phyloP scores from a whole-genome alignment of 2,329 filamentous ascomycete genomes.

The Botrytis deweyae region DNA sequence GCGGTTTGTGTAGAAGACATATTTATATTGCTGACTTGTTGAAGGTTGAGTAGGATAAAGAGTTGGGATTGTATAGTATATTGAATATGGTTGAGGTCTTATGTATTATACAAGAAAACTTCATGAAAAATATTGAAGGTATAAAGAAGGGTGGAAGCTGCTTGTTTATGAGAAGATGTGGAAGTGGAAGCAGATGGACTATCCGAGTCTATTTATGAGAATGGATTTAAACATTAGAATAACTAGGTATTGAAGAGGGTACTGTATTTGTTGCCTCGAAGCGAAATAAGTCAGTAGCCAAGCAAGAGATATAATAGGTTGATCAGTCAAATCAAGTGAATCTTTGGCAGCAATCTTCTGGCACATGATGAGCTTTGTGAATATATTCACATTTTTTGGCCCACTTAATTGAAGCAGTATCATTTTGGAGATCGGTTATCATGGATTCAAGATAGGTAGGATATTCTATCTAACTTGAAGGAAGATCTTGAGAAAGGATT shows the following conservation, averaged over 20 bases:
- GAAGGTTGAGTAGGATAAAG: neutral
- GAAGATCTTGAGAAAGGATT: neutral
- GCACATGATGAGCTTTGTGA: neutral
- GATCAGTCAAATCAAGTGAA: neutral
- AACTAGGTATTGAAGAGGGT: neutral
- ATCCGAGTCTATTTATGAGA: neutral
- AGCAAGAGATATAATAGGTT: neutral
- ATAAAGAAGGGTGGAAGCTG: neutral
- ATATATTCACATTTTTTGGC: neutral
- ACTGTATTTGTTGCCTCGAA: neutral
- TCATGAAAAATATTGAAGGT: neutral
- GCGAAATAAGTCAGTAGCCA: neutral
- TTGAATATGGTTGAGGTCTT: neutral
- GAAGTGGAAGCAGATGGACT: neutral
- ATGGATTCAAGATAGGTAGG: neutral
- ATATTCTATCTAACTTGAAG: neutral
- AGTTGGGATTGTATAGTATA: neutral
- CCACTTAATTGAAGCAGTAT: neutral
- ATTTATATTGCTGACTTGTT: neutral
- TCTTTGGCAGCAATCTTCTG: neutral
- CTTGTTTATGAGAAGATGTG: neutral
- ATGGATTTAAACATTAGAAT: neutral
- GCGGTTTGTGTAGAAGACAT: neutral
- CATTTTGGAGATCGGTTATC: neutral
- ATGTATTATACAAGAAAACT: neutral